phyloP scores from a whole-genome alignment of 1,139 yeast genomes.

The Geotrichum histeridarum region DNA sequence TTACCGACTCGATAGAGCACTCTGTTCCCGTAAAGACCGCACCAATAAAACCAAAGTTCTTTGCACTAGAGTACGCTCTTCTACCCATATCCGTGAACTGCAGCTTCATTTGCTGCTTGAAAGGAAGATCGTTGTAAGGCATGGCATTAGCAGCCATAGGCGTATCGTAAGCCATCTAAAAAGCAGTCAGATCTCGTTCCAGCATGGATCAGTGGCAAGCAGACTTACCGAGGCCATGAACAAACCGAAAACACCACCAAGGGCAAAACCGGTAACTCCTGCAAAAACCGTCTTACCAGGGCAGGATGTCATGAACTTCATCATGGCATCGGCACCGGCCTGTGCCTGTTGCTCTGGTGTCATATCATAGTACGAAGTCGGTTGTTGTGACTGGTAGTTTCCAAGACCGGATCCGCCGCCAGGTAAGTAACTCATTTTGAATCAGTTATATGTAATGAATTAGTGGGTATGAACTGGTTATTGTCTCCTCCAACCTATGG shows the following conservation, averaged over 20 bases:
- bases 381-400: constrained; percentile 11
- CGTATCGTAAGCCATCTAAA: constrained; percentile 66
- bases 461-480: too few relatives aligned
- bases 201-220: background rate
- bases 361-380: constrained; percentile 57
- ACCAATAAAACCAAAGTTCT: constrained; percentile 92
- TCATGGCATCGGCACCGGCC: constrained; percentile 80
- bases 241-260: constrained; percentile 94
- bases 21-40: constrained; percentile 92
- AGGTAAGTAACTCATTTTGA: constrained; percentile 18
- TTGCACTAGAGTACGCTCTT: constrained; percentile 81
- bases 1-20: constrained; percentile 64
- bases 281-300: constrained; percentile 91
- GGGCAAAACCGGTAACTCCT: constrained; percentile 89
- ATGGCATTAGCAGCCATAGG: constrained; percentile 55
- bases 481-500: too few relatives aligned
- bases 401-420: constrained; percentile 19
- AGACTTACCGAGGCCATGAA: constrained; percentile 83
- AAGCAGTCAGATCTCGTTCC: background rate
- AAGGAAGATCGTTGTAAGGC: constrained; percentile 71
- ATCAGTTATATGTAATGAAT: background rate
- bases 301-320: constrained; percentile 82
- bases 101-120: constrained; percentile 85
- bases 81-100: constrained; percentile 91
- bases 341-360: constrained; percentile 91